Percentiles rank a stretch among this genome's conserved stretches.
Evolutionary conservation across 257 asterid genomes (phyloP).

Genomic region (Paulownia fortunei): DNA sequence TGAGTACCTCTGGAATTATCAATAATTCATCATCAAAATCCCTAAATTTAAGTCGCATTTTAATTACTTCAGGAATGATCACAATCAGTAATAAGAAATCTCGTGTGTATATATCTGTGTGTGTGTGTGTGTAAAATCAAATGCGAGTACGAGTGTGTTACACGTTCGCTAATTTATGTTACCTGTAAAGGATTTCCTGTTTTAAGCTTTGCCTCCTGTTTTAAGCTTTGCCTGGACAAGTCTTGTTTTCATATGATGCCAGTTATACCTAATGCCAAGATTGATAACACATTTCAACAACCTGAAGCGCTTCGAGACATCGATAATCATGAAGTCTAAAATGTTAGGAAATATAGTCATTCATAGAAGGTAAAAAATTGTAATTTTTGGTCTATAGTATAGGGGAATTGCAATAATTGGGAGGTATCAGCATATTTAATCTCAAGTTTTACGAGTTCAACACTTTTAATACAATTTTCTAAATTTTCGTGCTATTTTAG

Average conservation of each 20-base stretch:
- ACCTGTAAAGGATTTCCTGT: neutral
- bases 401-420: too few relatives aligned
- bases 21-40: conserved; percentile 19
- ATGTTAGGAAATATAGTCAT: too few relatives aligned
- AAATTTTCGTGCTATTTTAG: too few relatives aligned
- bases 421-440: too few relatives aligned
- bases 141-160: neutral
- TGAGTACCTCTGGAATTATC: conserved; percentile 59
- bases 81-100: neutral
- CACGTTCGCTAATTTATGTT: neutral
- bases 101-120: neutral
- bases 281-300: neutral
- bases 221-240: neutral
- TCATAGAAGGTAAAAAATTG: too few relatives aligned
- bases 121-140: neutral
- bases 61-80: neutral
- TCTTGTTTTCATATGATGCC: neutral
- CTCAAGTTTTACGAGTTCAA: too few relatives aligned
- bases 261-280: neutral
- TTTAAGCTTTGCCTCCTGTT: neutral
- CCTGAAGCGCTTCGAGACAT: neutral
- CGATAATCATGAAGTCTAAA: too few relatives aligned
- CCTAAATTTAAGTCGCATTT: neutral
- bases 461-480: too few relatives aligned
- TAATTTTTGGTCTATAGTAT: too few relatives aligned